Base-by-base conservation (phyloP, 257 asterid species). In the Knoxia roxburghii region DNA sequence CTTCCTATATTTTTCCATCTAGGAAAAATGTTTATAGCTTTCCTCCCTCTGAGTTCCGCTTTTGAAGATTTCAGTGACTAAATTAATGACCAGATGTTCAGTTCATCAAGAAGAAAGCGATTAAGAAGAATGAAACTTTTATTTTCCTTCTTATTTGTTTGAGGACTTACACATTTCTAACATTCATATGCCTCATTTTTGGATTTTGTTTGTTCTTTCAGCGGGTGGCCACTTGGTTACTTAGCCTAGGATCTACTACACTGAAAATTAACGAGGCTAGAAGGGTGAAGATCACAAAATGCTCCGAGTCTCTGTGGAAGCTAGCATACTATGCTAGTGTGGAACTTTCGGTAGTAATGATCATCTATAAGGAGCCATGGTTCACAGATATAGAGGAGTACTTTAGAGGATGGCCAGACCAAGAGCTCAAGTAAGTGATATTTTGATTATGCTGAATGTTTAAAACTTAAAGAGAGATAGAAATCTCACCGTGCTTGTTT, bases 231-330 rank as follows among this genome's bases (percentile, higher is more conserved):
- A 41, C 73, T 67, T 85, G 89, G 86, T 61, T 94, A 72, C 75
- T 89, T 75, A 71, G 85, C 17, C 72, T 81, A 68, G 81, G 95
- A 71, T 71, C 81, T 60, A 21, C 67, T 61, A 79, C 72, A 69
- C 64, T 71, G 70, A 88, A 80, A 79, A 58, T 79, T 17, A 76
- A 84, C 68, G 75, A 81, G 58, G 82, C 83, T 72, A 80, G 86
- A 37, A 85, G 73, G 76, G 76, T 82, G 68, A 94, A 94, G 73
- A 73, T 93, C 37, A 81, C 66, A 27, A 94, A 94, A 83, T 81
- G 88, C 79, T 83, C 97, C 21, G 99, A 94, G 83, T 94, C 99
- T 70, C 77, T 94, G 96, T 94, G 99, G 99, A 94, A 94, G 75
- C 76, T 90, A 45, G 75, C 88, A 18, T 90, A 90, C 81, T 94